Conservation (phyloP, 208 protist species). For the Jaenimonas drosophilae region DNA sequence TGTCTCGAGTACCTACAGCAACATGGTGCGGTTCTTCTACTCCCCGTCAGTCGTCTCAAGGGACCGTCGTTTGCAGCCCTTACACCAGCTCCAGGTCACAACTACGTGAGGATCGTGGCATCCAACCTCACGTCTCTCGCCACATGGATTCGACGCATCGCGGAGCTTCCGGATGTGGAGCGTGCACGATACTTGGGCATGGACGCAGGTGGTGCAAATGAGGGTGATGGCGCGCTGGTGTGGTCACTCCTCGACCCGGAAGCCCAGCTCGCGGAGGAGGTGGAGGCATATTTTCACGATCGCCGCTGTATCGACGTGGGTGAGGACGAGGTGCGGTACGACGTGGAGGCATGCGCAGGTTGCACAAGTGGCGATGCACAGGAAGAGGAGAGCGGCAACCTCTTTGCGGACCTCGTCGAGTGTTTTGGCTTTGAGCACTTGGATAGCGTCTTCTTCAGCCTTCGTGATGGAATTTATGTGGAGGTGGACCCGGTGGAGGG, state of each 20-base stretch:
- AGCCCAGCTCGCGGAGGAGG: background rate
- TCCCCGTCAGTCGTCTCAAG: too few species aligned
- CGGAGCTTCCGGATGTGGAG: too few species aligned
- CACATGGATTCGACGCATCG: too few species aligned
- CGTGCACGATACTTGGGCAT: too few species aligned
- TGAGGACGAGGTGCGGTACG: background rate
- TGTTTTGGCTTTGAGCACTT: slow-evolving; percentile 2
- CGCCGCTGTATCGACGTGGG: background rate
- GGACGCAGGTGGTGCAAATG: too few species aligned
- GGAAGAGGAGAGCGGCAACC: background rate
- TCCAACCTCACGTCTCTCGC: too few species aligned
- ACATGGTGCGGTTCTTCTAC: too few species aligned
- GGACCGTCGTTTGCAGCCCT: too few species aligned
- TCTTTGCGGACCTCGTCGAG: slow-evolving; percentile 10
- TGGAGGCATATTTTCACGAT: slow-evolving; percentile 7
- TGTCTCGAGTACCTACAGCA: slow-evolving; percentile 13
- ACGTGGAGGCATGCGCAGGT: background rate
- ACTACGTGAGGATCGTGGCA: too few species aligned
- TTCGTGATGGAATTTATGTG: slow-evolving; percentile 9
- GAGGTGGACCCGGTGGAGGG: slow-evolving; percentile 20
- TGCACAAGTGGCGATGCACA: background rate
- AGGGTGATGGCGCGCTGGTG: background rate
- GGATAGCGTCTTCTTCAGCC: slow-evolving; percentile 22
- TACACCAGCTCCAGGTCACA: too few species aligned
- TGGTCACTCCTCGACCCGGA: background rate